Percentiles rank a stretch among this genome's conserved stretches.
Evolutionary conservation across 345 rosid species (phyloP).

Genomic region (Diplotaxis tenuifolia): DNA sequence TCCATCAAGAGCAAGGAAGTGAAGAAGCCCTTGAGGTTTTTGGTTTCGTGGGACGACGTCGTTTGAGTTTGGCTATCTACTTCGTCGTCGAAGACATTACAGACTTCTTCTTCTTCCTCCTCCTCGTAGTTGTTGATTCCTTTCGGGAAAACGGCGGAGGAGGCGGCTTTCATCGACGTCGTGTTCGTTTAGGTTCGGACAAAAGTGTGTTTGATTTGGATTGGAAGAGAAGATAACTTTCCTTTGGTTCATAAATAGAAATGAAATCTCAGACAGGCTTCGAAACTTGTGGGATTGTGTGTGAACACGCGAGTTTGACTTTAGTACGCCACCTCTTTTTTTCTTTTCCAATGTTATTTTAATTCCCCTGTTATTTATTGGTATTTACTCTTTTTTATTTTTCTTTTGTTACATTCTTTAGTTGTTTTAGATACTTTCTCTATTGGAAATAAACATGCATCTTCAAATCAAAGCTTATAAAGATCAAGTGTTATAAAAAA

Average conservation of each 20-base stretch:
- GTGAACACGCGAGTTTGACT: constrained; percentile 44
- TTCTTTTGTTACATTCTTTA: not conserved
- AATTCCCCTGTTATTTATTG: not conserved
- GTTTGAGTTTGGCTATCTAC: constrained; percentile 9
- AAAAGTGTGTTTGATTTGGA: not conserved
- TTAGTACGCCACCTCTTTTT: not conserved
- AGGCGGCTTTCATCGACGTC: constrained; percentile 28
- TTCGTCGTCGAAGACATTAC: constrained; percentile 31
- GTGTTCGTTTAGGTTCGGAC: not conserved
- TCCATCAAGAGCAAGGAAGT: constrained; percentile 52
- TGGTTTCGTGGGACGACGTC: constrained; percentile 20
- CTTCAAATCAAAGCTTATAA: too few species aligned
- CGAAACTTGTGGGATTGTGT: constrained; percentile 20
- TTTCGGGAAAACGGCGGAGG: constrained; percentile 30
- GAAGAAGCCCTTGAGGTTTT: constrained; percentile 49
- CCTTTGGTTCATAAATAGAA: constrained; percentile 33
- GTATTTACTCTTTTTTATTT: constrained; percentile 7
- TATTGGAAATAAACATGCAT: too few species aligned
- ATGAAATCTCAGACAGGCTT: constrained; percentile 16
- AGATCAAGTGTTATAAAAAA: too few species aligned
- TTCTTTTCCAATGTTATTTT: not conserved
- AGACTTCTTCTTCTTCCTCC: constrained; percentile 25
- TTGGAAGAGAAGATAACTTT: constrained; percentile 11
- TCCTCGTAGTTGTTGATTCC: constrained; percentile 23
- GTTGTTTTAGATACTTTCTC: not conserved